These are phyloP conservation scores for Vicia faba DNA, from an alignment of 306 rosid species.

Conservation along the genomic window DNA sequence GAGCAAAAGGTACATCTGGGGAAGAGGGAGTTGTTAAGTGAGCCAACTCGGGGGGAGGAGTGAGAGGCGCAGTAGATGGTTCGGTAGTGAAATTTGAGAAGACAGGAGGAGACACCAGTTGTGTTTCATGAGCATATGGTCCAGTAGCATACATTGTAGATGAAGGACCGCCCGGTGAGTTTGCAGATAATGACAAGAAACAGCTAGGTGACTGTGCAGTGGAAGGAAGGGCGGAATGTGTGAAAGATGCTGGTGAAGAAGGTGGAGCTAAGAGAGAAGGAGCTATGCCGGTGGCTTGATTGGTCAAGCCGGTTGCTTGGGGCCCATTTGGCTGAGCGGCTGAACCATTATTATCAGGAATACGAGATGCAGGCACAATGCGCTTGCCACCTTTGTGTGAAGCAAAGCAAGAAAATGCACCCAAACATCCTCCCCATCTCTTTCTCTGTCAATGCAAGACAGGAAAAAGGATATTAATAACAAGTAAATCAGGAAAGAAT, in stretches of 20 bases:
- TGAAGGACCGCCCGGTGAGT: constrained; percentile 99
- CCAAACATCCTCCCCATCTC: constrained; percentile 98
- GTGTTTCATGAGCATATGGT: constrained; percentile 95
- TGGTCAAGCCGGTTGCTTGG: constrained; percentile 65
- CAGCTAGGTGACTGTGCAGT: constrained; percentile 90
- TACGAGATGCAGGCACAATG: constrained; percentile 87
- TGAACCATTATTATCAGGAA: constrained; percentile 70
- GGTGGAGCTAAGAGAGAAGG: constrained; percentile 97
- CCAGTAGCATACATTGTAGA: constrained; percentile 89
- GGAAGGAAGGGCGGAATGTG: constrained; percentile 93
- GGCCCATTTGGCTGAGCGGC: constrained; percentile 84
- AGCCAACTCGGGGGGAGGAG: constrained; percentile 99
- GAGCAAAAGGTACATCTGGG: constrained; percentile 98
- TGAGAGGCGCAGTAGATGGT: constrained; percentile 96
- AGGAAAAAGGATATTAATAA: too few species aligned
- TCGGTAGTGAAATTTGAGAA: constrained; percentile 97
- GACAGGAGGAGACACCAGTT: constrained; percentile 93
- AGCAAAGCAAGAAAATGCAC: constrained; percentile 88
- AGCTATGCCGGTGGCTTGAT: constrained; percentile 75
- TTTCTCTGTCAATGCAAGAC: constrained; percentile 77
- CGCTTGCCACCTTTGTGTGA: constrained; percentile 94
- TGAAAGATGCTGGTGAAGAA: constrained; percentile 94
- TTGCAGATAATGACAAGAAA: constrained; percentile 81
- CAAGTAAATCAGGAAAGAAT: constrained; percentile 14
- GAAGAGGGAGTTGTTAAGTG: constrained; percentile 99